phyloP scores from a whole-genome alignment of 805 yeast genomes.

The Starmerella bombicola region DNA sequence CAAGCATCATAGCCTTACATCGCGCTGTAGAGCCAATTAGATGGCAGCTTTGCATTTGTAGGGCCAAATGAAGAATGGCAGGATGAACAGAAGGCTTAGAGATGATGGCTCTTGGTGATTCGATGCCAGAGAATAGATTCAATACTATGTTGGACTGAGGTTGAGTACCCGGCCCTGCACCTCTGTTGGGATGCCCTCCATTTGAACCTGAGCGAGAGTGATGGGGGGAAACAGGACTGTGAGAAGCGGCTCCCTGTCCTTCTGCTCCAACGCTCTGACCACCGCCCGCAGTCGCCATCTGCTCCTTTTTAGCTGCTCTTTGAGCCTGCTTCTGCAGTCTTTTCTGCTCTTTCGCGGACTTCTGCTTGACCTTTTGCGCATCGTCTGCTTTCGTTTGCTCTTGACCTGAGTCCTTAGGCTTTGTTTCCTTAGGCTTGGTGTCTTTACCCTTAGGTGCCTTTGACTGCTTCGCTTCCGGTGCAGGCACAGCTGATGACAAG shows the following conservation, averaged over 20 bases:
- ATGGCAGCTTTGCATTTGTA: constrained; percentile 68
- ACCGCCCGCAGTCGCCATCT: constrained; percentile 32
- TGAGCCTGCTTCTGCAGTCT: constrained; percentile 86
- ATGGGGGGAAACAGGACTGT: no score
- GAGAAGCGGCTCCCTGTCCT: constrained; percentile 10
- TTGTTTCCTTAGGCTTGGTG: background rate
- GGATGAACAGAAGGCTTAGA: constrained; percentile 74
- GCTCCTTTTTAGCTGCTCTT: constrained; percentile 75
- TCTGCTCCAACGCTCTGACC: constrained; percentile 25
- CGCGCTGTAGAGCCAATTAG: constrained; percentile 85
- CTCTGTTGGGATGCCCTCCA: no score
- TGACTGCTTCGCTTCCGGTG: background rate
- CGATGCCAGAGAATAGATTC: constrained; percentile 33
- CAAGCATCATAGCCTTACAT: constrained; percentile 70
- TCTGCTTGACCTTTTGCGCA: constrained; percentile 1
- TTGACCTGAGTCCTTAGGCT: background rate
- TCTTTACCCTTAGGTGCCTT: background rate
- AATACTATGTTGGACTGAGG: constrained; percentile 27
- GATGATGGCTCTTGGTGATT: constrained; percentile 28
- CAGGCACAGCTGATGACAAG: no score
- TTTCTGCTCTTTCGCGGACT: constrained; percentile 59
- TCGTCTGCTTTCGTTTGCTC: background rate
- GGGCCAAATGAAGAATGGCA: constrained; percentile 60
- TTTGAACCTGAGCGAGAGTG: no score
- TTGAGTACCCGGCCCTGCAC: no score